phyloP scores from a whole-genome alignment of 2,329 filamentous ascomycete genomes.

The Leptodontidium sp. region DNA sequence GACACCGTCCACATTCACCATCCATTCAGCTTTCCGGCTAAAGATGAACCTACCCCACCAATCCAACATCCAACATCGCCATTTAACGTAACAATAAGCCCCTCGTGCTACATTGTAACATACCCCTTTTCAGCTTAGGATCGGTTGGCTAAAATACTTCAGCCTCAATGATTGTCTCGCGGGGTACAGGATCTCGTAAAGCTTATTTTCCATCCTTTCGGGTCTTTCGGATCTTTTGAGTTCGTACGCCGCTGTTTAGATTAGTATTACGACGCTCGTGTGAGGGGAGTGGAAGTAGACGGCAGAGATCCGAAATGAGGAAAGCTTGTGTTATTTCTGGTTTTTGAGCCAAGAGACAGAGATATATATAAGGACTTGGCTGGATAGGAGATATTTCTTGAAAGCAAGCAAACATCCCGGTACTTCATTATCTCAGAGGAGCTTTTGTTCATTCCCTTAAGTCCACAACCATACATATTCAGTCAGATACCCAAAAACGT shows the following conservation, averaged over 20 bases:
- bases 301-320: not conserved
- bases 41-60: not conserved
- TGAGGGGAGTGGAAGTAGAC: not conserved
- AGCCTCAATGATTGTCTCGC: slow-evolving; percentile 10
- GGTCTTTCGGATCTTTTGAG: not conserved
- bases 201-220: not conserved
- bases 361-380: not conserved
- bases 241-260: not conserved
- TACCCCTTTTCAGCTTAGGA: not conserved
- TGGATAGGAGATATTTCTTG: not conserved
- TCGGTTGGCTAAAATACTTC: not conserved
- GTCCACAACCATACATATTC: not conserved
- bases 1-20: slow-evolving; percentile 5
- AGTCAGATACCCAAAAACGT: not conserved
- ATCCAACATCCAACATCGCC: not conserved
- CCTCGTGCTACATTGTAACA: not conserved
- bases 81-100: not conserved
- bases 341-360: not conserved
- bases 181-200: slow-evolving; percentile 21
- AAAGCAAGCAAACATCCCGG: not conserved
- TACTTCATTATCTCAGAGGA: not conserved
- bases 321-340: not conserved
- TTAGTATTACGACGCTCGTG: not conserved
- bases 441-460: not conserved
- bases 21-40: not conserved